phyloP scores from a whole-genome alignment of 345 rosid species.

The Eucalyptus cloeziana region DNA sequence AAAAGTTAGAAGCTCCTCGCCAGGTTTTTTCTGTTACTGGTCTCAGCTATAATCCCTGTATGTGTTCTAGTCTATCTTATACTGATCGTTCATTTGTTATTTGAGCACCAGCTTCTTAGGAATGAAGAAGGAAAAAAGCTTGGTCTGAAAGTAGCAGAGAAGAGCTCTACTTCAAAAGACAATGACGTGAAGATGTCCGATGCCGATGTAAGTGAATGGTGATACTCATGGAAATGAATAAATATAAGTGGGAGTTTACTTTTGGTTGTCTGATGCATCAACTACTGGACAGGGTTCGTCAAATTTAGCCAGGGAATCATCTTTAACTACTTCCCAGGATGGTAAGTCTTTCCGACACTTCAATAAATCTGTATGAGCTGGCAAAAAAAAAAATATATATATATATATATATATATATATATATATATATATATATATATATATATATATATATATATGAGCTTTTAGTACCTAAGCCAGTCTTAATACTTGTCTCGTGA shows the following conservation, averaged over 20 bases:
- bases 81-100: not conserved
- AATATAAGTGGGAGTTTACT: not conserved
- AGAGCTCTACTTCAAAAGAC: constrained; percentile 43
- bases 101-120: constrained; percentile 47
- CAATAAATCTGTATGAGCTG: not conserved
- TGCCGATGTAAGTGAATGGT: constrained; percentile 42
- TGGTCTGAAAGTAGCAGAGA: constrained; percentile 50
- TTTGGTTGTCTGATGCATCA: not conserved
- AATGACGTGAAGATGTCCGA: constrained; percentile 65
- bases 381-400: no score
- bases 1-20: constrained; percentile 79
- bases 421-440: no score
- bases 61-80: not conserved
- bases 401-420: no score
- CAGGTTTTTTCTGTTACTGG: constrained; percentile 20
- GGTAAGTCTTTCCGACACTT: constrained; percentile 24
- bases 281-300: constrained; percentile 49
- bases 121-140: constrained; percentile 83
- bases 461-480: not conserved
- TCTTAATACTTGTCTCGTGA: not conserved
- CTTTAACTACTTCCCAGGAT: constrained; percentile 32
- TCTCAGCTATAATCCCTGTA: not conserved
- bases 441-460: no score
- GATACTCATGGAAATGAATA: not conserved
- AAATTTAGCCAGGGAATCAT: constrained; percentile 50